phyloP scores from a whole-genome alignment of 345 rosid genomes.

The Brassica juncea region DNA sequence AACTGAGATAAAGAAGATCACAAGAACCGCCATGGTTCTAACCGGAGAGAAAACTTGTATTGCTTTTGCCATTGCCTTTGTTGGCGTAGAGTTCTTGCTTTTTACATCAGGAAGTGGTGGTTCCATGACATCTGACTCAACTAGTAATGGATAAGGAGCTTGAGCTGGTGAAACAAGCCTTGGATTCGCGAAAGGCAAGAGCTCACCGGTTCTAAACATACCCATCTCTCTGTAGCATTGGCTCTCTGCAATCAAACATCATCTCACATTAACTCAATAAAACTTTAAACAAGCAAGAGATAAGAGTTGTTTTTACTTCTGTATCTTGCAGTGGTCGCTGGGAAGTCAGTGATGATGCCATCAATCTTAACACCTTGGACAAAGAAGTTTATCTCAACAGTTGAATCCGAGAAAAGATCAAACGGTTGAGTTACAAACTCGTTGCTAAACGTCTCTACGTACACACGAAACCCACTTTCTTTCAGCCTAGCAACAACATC shows the following conservation, averaged over 20 bases:
- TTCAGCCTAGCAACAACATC: too few relatives aligned
- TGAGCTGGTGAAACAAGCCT: constrained; percentile 47
- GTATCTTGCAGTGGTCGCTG: constrained; percentile 43
- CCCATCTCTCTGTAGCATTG: constrained; percentile 52
- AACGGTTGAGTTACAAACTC: too few relatives aligned
- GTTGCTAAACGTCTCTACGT: too few relatives aligned
- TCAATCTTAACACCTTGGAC: too few relatives aligned
- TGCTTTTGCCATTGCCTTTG: constrained; percentile 16
- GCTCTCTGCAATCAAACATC: constrained; percentile 54
- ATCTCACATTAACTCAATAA: neutral
- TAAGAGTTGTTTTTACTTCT: constrained; percentile 50
- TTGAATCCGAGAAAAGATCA: too few relatives aligned
- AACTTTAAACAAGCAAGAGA: constrained; percentile 13
- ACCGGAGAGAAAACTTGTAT: constrained; percentile 15
- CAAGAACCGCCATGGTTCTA: constrained; percentile 19
- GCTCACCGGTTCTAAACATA: constrained; percentile 49
- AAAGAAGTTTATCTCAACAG: too few relatives aligned
- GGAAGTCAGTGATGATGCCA: too few relatives aligned
- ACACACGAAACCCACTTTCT: too few relatives aligned
- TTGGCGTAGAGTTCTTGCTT: neutral
- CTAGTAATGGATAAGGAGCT: constrained; percentile 63
- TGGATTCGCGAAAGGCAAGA: neutral
- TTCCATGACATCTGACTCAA: constrained; percentile 50
- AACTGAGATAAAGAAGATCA: constrained; percentile 24
- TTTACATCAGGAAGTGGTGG: constrained; percentile 53